Evolutionary conservation across 2,329 filamentous ascomycete species (phyloP), one percentile per base, ranked within the genome.

Genomic region (Raffaelea ambrosiae): DNA sequence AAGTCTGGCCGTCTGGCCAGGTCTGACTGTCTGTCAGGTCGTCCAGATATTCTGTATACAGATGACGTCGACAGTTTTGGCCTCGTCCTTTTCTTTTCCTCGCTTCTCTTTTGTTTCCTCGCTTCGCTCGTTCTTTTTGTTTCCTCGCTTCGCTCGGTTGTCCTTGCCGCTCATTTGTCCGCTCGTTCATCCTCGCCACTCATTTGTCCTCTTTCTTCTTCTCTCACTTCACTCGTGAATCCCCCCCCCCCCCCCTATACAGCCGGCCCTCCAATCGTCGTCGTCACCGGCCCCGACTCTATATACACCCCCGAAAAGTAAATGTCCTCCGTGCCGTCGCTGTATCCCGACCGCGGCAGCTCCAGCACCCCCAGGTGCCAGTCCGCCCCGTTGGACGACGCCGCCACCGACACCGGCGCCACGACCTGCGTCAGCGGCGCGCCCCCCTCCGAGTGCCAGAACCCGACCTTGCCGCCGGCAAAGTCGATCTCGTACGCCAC

Each of bases 401-500:
- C 78, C 43, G 72, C 74, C 0, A 72, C 77, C 5, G 71, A 70
- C 43, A 87, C 73, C 1, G 82, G 78, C 3, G 73, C 71, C 4
- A 81, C 80, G 1, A 76, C 75, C 59, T 77, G 72, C 48, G 65
- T 70, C 20, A 88, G 66, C 19, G 74, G 65, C 33, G 74, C 72
- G 14, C 68, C 67, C 33, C 81, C 83, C 16, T 78, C 82, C 1
- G 81, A 85, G 63, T 86, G 81, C 76, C 81, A 87, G 64, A 87
- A 80, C 13, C 74, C 76, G 26, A 88, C 81, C 5, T 72, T 78
- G 54, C 73, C 67, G 36, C 68, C 73, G 16, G 63, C 65, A 57
- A 88, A 88, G 67, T 88, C 70, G 51, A 86, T 84, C 61, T 81
- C 82, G 58, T 86, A 87, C 43, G 83, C 84, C 57, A 86, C 72